Evolutionary conservation across 2,329 filamentous ascomycete genomes (phyloP), one percentile per base, ranked within the genome.

Genomic region (Aspergillus novoparasiticus): DNA sequence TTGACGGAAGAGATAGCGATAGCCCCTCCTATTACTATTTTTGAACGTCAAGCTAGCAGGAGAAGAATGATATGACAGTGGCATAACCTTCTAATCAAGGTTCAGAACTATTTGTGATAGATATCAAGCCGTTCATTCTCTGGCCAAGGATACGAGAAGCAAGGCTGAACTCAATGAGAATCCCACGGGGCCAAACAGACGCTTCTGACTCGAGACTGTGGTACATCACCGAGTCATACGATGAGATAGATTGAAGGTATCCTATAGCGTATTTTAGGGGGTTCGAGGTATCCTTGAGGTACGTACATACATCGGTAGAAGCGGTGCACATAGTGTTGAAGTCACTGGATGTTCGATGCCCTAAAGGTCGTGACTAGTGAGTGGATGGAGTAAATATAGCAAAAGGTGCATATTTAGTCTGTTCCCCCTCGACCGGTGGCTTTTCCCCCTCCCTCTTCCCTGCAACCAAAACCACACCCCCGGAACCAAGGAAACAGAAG

Each of bases 401-500:
- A 71, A 66, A 58, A 50, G 23, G 23, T 58, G 51, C 65, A 58
- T 58, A 59, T 55, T 60, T 53, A 53, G 45, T 59, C 57, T 43
- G 21, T 48, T 65, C 53, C 58, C 50, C 57, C 57, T 59, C 64
- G 64, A 62, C 61, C 63, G 36, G 32, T 45, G 51, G 32, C 60
- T 58, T 41, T 41, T 39, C 46, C 60, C 57, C 46, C 51, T 23
- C 62, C 61, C 56, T 62, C 68, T 65, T 65, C 69, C 69, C 72
- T 75, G 71, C 69, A 74, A 69, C 68, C 69, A 73, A 72, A 74
- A 73, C 74, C 72, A 74, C 68, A 70, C 59, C 67, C 67, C 69
- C 67, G 72, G 72, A 66, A 23, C 32, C 32, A 54, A 54, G 51
- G 16, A 16, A 53, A 26, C 50, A 53, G 34, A 53, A 32, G 23